These are phyloP conservation scores for Xylaria sp. DNA, from an alignment of 2,329 filamentous ascomycete genomes.

Conservation along the genomic window DNA sequence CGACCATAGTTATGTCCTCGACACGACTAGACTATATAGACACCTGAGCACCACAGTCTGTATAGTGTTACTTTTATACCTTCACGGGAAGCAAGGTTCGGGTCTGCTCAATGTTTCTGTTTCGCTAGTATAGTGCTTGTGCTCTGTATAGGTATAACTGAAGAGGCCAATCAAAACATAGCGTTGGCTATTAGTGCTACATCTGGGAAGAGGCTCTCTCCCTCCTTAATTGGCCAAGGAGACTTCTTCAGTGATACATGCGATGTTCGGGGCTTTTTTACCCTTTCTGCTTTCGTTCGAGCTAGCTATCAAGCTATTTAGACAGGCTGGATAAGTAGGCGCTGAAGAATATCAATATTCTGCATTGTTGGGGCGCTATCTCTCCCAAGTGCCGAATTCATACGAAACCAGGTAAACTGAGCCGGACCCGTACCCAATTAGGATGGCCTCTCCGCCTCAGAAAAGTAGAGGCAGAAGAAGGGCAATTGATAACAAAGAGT, in stretches of 20 bases:
- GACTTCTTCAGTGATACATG: slow-evolving; percentile 25
- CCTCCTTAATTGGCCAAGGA: slow-evolving; percentile 25
- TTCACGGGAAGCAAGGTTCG: slow-evolving; percentile 1
- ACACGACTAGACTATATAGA: neutral
- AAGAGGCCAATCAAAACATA: slow-evolving; percentile 7
- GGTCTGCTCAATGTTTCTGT: neutral
- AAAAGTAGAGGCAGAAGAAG: neutral
- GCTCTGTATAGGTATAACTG: slow-evolving; percentile 18
- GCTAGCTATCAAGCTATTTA: neutral
- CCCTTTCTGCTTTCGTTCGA: slow-evolving; percentile 6
- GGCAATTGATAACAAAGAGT: neutral
- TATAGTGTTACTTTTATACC: neutral
- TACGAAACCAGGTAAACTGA: neutral
- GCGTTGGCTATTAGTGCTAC: slow-evolving; percentile 12
- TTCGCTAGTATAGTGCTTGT: slow-evolving; percentile 9
- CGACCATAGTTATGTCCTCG: neutral
- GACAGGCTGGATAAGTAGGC: neutral
- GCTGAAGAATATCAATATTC: slow-evolving; percentile 13
- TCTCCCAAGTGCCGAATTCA: neutral
- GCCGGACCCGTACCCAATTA: neutral
- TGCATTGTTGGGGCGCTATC: slow-evolving; percentile 14
- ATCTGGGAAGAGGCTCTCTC: slow-evolving; percentile 15
- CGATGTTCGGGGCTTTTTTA: slow-evolving; percentile 3
- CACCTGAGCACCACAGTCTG: slow-evolving; percentile 17
- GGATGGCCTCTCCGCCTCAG: neutral